Base-by-base conservation (phyloP, 768 basidiomycete species). In the Clathrus columnatus region DNA sequence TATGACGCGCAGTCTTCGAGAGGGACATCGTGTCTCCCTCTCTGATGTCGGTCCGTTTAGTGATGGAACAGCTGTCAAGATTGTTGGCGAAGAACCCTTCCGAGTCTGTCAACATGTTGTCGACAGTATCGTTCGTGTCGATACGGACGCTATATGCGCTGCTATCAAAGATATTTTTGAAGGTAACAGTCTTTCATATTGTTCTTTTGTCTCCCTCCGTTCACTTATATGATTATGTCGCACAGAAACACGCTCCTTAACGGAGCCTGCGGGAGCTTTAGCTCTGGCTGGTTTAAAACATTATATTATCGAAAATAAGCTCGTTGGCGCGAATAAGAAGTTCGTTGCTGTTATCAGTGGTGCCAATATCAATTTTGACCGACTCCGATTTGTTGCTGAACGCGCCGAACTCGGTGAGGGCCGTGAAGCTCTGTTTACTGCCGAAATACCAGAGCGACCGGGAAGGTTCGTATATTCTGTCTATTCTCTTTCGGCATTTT, bases 101-200 rank as follows among this genome's bases (percentile, higher is more conserved):
- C 80, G 95, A 57, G 81, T 99, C 58, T 98, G 95, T 71, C 77
- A 87, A 68, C 75, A 86, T 47, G 75, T 90, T 32, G 69, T 98
- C 18, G 92, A 97, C 61, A 83, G 80, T 2, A 70, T 98, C 29
- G 82, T 93, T 49, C 80, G 85, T 64, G 90, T 87, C 27, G 82
- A 89, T 65, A 98, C 96, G 60, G 96, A 99, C 65, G 95, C 95
- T 68, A 83, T 99, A 45, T 99, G 96, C 66, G 96, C 96, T 6
- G 93, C 93, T 5, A 97, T 98, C 72, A 98, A 98, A 71, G 96
- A 99, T 64, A 87, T 98, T 27, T 99, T 98, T 64, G 93, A 98
- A 74, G 95, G 95, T 91, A 59, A 8, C 11, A 57, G 73, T 59
- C 6, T 41, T 48, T 30, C 6, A n/a, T 14, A 20, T 56, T 21